phyloP scores from a whole-genome alignment of 257 asterid genomes.

The Coffea eugenioides region DNA sequence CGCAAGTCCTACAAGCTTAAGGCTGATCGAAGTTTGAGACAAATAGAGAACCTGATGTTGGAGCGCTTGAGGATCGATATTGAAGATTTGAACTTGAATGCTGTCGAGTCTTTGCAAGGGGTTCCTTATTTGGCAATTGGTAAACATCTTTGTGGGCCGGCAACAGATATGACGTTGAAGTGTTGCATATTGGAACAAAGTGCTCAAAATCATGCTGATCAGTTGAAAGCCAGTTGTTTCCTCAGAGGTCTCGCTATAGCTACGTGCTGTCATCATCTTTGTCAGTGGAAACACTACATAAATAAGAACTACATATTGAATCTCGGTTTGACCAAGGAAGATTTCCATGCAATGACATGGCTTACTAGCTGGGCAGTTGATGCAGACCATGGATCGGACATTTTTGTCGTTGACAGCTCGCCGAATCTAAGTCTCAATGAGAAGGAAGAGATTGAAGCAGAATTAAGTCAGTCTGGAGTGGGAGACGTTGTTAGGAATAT shows the following conservation, averaged over 20 bases:
- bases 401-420: constrained; percentile 37
- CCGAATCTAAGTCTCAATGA: constrained; percentile 39
- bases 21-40: constrained; percentile 92
- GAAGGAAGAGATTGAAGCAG: constrained; percentile 25
- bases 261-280: constrained; percentile 96
- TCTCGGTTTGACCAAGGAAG: constrained; percentile 70
- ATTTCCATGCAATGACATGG: constrained; percentile 86
- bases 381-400: constrained; percentile 72
- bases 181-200: constrained; percentile 55
- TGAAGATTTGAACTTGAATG: constrained; percentile 78
- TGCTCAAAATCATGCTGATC: constrained; percentile 22
- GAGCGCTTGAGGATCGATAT: constrained; percentile 93
- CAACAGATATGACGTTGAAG: constrained; percentile 80
- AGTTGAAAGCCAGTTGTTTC: constrained; percentile 33
- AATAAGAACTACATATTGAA: constrained; percentile 59
- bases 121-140: constrained; percentile 65
- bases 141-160: constrained; percentile 95
- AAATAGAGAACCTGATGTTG: constrained; percentile 61
- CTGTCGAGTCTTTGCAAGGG: constrained; percentile 60
- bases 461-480: constrained; percentile 38
- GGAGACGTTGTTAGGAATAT: constrained; percentile 59
- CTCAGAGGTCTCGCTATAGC: constrained; percentile 81
- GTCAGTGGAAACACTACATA: constrained; percentile 90
- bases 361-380: constrained; percentile 99
- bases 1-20: constrained; percentile 84